phyloP scores from a whole-genome alignment of 768 basidiomycete species.

The Calocybe cyanea region DNA sequence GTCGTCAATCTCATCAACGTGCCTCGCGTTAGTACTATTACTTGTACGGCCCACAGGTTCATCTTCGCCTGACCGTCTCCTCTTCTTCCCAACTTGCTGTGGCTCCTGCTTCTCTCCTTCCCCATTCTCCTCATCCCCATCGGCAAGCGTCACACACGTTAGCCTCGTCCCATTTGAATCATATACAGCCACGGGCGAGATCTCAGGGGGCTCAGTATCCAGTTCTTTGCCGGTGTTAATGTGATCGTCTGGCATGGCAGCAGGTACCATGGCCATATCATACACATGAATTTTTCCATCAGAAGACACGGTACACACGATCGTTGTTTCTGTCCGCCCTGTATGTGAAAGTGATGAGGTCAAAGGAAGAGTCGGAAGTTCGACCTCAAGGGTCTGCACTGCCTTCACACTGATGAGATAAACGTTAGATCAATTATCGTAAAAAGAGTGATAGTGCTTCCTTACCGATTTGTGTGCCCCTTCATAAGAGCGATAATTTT shows the following conservation, averaged over 20 bases:
- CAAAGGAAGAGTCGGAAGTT: too few relatives aligned
- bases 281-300: constrained; percentile 84
- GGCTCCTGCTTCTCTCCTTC: constrained; percentile 20
- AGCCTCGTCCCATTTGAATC: constrained; percentile 21
- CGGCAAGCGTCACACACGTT: constrained; percentile 29
- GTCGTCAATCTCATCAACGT: constrained; percentile 13
- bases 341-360: too few relatives aligned
- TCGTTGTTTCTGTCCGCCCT: constrained; percentile 44
- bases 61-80: constrained; percentile 23
- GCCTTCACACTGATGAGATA: constrained; percentile 65
- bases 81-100: constrained; percentile 24
- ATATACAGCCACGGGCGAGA: constrained; percentile 17
- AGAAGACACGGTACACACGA: constrained; percentile 79
- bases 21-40: neutral
- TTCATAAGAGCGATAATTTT: constrained; percentile 64
- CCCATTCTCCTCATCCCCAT: constrained; percentile 23
- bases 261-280: constrained; percentile 55
- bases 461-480: constrained; percentile 87
- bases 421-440: neutral
- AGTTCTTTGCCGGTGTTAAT: neutral
- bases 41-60: constrained; percentile 1
- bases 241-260: neutral
- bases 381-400: constrained; percentile 61
- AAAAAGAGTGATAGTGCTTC: constrained; percentile 1
- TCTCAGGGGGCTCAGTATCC: constrained; percentile 19